Evolutionary conservation across 768 basidiomycete genomes (phyloP).

Genomic region (Hypholoma fasciculare): DNA sequence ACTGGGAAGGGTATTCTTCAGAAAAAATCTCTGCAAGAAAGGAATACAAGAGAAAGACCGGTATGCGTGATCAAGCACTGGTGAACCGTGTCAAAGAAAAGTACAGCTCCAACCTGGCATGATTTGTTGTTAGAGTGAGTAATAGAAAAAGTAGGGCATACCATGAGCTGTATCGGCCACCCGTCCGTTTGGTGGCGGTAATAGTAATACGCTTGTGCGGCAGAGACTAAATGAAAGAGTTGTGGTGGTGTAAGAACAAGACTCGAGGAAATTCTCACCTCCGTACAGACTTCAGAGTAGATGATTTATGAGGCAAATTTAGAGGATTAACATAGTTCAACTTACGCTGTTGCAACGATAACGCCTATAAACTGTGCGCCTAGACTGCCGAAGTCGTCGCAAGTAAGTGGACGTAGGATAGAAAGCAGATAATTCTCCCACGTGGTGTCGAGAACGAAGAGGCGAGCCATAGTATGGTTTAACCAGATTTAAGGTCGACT

Average conservation of each 20-base stretch:
- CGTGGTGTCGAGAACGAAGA: constrained; percentile 16
- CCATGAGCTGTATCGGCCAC: constrained; percentile 48
- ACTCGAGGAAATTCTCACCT: constrained; percentile 31
- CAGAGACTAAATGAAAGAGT: constrained; percentile 38
- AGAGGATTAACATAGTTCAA: no score
- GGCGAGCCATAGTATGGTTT: constrained; percentile 5
- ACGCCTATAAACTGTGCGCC: constrained; percentile 54
- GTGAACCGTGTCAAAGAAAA: constrained; percentile 52
- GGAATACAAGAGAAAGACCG: constrained; percentile 29
- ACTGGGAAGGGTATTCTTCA: no score
- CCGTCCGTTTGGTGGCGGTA: constrained; percentile 48
- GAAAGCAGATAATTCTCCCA: constrained; percentile 10
- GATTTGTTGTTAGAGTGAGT: neutral
- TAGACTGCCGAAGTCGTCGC: constrained; percentile 16
- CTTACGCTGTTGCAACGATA: constrained; percentile 49
- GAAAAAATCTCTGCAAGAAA: no score
- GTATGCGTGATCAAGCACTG: constrained; percentile 55
- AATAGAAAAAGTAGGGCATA: constrained; percentile 16
- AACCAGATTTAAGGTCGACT: neutral
- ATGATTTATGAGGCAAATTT: neutral
- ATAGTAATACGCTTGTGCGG: constrained; percentile 57
- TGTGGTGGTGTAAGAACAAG: no score
- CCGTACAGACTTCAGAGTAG: constrained; percentile 43
- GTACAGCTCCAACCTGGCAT: constrained; percentile 46
- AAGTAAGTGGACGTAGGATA: no score